Percentiles rank a stretch among this genome's conserved stretches.
Evolutionary conservation across 176 grass and related monocot species (phyloP).

Genomic region (Triticum timopheevii): DNA sequence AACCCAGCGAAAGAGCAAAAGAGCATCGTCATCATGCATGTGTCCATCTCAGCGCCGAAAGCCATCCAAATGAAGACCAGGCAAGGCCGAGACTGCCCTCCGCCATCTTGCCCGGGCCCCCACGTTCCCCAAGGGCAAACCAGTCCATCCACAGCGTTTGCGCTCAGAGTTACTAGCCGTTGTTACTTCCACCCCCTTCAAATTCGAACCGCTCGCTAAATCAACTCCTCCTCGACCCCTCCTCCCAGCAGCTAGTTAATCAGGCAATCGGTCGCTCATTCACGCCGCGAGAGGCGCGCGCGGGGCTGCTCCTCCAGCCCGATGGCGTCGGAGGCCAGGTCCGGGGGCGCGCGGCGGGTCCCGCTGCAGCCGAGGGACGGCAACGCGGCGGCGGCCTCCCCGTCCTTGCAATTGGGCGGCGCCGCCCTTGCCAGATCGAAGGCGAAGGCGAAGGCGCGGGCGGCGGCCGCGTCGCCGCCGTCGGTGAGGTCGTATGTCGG

Average conservation of each 20-base stretch:
- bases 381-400: slow-evolving; percentile 32
- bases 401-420: not conserved
- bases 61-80: not conserved
- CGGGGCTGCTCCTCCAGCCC: not conserved
- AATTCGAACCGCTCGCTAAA: slow-evolving; percentile 21
- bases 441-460: not conserved
- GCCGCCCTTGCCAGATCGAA: not conserved
- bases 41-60: not conserved
- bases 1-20: not conserved
- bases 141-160: too few species aligned
- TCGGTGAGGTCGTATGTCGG: not conserved
- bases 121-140: not conserved
- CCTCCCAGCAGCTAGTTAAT: too few species aligned
- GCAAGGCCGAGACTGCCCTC: not conserved
- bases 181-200: slow-evolving; percentile 9
- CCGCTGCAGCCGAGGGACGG: slow-evolving; percentile 44
- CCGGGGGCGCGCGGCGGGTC: slow-evolving; percentile 17
- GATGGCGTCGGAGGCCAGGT: slow-evolving; percentile 18
- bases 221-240: not conserved
- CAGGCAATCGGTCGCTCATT: too few species aligned
- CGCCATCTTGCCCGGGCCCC: fast-evolving
- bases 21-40: not conserved
- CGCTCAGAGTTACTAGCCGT: slow-evolving; percentile 37
- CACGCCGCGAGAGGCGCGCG: too few species aligned
- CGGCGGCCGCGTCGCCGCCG: not conserved